Percentiles rank a stretch among this genome's conserved stretches.
phyloP scores from a whole-genome alignment of 148 eudicot species.

The Vaccinium vitisidaea region DNA sequence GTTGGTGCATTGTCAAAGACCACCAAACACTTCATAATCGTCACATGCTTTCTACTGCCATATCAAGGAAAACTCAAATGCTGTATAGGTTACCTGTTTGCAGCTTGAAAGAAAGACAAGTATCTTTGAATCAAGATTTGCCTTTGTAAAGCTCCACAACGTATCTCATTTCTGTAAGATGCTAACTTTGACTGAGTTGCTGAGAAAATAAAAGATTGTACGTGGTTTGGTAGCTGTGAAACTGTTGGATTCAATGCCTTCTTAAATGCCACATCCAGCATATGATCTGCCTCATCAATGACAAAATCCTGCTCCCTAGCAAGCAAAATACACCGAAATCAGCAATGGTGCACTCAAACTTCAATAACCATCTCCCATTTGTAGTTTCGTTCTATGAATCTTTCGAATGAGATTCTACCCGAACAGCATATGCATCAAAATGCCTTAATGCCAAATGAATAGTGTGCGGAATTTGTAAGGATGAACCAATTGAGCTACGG shows the following conservation, averaged over 20 bases:
- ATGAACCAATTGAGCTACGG: background rate
- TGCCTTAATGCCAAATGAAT: background rate
- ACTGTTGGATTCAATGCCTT: constrained; percentile 70
- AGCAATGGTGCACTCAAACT: constrained; percentile 9
- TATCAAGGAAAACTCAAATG: constrained; percentile 7
- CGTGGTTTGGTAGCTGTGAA: constrained; percentile 71
- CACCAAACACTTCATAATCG: no score
- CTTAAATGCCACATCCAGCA: constrained; percentile 87
- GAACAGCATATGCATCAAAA: no score
- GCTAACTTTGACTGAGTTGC: constrained; percentile 91
- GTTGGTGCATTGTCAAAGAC: no score
- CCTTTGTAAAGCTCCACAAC: constrained; percentile 87
- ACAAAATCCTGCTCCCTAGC: constrained; percentile 72
- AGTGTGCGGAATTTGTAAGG: background rate
- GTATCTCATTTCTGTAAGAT: constrained; percentile 74
- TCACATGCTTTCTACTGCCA: background rate
- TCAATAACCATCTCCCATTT: background rate
- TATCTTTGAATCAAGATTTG: constrained; percentile 76
- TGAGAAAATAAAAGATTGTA: constrained; percentile 84
- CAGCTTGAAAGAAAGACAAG: constrained; percentile 87
- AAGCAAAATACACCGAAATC: constrained; percentile 28
- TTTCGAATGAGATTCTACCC: background rate
- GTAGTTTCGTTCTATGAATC: background rate
- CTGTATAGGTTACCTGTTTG: constrained; percentile 62
- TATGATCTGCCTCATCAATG: constrained; percentile 95